Conservation (phyloP, 768 basidiomycete genomes). For the Trametes meyenii region DNA sequence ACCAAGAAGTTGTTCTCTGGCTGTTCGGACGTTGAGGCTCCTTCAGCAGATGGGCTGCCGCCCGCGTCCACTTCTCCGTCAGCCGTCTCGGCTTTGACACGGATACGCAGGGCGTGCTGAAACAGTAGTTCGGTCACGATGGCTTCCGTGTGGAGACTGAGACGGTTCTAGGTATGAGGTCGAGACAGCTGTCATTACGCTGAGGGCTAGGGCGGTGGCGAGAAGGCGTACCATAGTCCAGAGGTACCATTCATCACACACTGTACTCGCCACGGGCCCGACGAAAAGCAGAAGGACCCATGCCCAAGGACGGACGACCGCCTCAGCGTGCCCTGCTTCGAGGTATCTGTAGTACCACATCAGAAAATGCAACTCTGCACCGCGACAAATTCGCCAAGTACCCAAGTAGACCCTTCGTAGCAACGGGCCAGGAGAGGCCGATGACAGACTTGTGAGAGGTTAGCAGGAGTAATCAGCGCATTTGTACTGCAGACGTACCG, state of each 20-base stretch:
- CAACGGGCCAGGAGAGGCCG: constrained; percentile 34
- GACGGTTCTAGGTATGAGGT: not conserved
- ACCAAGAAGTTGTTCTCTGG: constrained; percentile 49
- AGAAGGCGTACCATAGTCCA: constrained; percentile 36
- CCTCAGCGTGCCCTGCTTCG: constrained; percentile 51
- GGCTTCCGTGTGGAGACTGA: not conserved
- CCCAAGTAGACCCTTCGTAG: constrained; percentile 37
- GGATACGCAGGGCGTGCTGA: not conserved
- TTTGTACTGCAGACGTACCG: constrained; percentile 12
- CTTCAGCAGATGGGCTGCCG: not conserved
- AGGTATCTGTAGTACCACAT: constrained; percentile 42
- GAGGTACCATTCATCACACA: constrained; percentile 58
- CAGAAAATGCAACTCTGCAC: not conserved
- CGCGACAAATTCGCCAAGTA: constrained; percentile 8
- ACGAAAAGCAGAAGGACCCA: constrained; percentile 60
- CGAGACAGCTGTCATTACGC: not conserved
- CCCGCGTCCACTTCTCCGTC: not conserved
- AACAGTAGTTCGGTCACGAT: too few relatives aligned
- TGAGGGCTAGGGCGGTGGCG: not conserved
- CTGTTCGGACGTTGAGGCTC: constrained; percentile 18
- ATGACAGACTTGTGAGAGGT: not conserved
- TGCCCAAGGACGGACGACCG: constrained; percentile 64
- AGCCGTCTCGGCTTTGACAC: constrained; percentile 36
- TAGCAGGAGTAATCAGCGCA: not conserved
- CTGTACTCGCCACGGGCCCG: constrained; percentile 46